Evolutionary conservation across 164 flowering plant species (phyloP).

Genomic region (Echeveria elegans): DNA sequence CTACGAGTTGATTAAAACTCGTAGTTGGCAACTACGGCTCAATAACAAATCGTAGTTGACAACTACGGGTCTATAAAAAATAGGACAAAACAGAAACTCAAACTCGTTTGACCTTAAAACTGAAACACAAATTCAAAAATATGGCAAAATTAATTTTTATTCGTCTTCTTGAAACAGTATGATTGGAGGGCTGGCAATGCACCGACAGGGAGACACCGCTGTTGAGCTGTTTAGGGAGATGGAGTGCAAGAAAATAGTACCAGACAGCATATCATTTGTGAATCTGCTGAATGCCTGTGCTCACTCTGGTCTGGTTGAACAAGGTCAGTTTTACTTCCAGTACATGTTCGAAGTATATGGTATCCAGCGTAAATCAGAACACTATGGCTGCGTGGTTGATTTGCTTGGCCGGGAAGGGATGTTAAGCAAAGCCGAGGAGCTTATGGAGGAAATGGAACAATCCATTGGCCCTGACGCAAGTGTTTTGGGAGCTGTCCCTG

Average conservation of each 20-base stretch:
- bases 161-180: conserved; percentile 58
- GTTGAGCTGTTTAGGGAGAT: conserved; percentile 36
- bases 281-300: conserved; percentile 54
- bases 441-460: conserved; percentile 30
- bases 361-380: conserved; percentile 38
- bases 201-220: conserved; percentile 41
- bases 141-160: too few species aligned
- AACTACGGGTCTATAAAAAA: too few species aligned
- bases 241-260: conserved; percentile 28
- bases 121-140: conserved; percentile 30
- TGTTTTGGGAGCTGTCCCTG: conserved; percentile 50
- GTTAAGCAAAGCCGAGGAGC: conserved; percentile 42
- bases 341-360: conserved; percentile 34
- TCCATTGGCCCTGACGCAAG: conserved; percentile 41
- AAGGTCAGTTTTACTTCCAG: conserved; percentile 36
- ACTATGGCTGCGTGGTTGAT: conserved; percentile 60
- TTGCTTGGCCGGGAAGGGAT: conserved; percentile 47
- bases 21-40: too few species aligned
- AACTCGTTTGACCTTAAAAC: too few species aligned
- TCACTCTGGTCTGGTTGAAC: conserved; percentile 51
- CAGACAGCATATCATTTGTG: conserved; percentile 42
- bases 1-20: too few species aligned
- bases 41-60: too few species aligned
- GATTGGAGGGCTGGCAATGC: conserved; percentile 59
- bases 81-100: too few species aligned